Conservation (phyloP, 805 yeast genomes). For the Trichomonascus vanleenenianus region DNA sequence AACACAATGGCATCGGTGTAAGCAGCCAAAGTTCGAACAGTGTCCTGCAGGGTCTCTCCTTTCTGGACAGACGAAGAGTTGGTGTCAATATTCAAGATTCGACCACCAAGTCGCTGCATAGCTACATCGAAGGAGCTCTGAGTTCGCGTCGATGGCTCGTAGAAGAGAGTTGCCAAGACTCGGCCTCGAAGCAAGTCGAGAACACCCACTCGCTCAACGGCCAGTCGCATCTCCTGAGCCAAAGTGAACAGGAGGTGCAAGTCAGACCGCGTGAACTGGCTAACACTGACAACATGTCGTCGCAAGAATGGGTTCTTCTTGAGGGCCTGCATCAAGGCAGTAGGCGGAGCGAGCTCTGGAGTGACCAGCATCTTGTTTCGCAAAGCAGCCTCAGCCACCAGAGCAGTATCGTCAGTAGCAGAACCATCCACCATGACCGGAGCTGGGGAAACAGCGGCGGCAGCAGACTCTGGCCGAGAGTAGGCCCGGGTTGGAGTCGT, state of each 20-base stretch:
- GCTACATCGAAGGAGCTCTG: slow-evolving; percentile 97
- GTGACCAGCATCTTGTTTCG: slow-evolving; percentile 15
- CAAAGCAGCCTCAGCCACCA: slow-evolving; percentile 8
- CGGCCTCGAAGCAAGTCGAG: slow-evolving; percentile 86
- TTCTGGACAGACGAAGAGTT: slow-evolving; percentile 90
- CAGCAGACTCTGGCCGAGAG: slow-evolving; percentile 8
- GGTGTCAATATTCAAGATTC: slow-evolving; percentile 82
- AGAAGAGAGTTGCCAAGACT: slow-evolving; percentile 88
- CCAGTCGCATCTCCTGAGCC: slow-evolving; percentile 96
- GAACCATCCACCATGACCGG: slow-evolving; percentile 27
- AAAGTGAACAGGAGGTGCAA: slow-evolving; percentile 89
- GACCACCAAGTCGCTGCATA: slow-evolving; percentile 98
- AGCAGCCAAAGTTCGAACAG: slow-evolving; percentile 88
- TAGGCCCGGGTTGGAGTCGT: slow-evolving; percentile 1
- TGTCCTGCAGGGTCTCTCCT: slow-evolving; percentile 97
- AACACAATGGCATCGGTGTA: slow-evolving; percentile 95
- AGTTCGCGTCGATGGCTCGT: slow-evolving; percentile 97
- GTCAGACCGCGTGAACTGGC: slow-evolving; percentile 79
- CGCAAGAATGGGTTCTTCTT: slow-evolving; percentile 89
- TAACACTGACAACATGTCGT: slow-evolving; percentile 80
- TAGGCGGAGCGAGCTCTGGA: slow-evolving; percentile 37
- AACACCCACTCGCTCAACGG: slow-evolving; percentile 94
- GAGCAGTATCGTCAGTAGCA: slow-evolving; percentile 1
- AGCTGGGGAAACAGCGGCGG: slow-evolving; percentile 25
- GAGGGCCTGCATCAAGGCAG: slow-evolving; percentile 70